Conservation (phyloP, 257 asterid species). For the Solanum piurae region DNA sequence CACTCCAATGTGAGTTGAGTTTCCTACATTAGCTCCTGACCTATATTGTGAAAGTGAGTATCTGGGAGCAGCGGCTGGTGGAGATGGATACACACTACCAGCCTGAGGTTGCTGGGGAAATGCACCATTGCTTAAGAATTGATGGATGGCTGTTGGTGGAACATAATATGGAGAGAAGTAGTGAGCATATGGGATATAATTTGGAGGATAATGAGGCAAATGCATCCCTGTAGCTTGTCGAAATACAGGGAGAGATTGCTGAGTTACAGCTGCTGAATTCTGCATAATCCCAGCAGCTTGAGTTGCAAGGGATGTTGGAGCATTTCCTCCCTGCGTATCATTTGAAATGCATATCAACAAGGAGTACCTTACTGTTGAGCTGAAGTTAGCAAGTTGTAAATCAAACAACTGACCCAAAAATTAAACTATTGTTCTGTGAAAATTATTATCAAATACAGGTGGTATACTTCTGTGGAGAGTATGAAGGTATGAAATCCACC, state of each 20-base stretch:
- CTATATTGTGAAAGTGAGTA: conserved; percentile 67
- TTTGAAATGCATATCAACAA: conserved; percentile 19
- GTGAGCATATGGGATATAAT: conserved; percentile 64
- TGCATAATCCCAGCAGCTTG: conserved; percentile 76
- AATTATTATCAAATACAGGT: background rate
- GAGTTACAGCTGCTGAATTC: conserved; percentile 47
- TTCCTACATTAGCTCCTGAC: conserved; percentile 65
- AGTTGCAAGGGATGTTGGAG: conserved; percentile 66
- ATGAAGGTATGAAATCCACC: background rate
- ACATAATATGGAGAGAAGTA: conserved; percentile 68
- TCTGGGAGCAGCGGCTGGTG: conserved; percentile 62
- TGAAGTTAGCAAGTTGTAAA: background rate
- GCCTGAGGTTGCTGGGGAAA: conserved; percentile 87
- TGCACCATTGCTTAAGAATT: conserved; percentile 57
- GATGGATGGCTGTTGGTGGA: conserved; percentile 73
- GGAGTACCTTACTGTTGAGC: background rate
- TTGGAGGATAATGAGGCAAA: conserved; percentile 74
- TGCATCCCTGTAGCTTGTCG: conserved; percentile 84
- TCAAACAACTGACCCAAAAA: background rate
- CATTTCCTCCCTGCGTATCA: conserved; percentile 62
- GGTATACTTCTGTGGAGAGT: background rate
- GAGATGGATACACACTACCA: conserved; percentile 53
- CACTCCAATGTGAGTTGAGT: conserved; percentile 45
- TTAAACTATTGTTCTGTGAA: background rate
- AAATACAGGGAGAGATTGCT: conserved; percentile 61